phyloP scores from a whole-genome alignment of 1,139 yeast species.

The Pichia kudriavzevii region DNA sequence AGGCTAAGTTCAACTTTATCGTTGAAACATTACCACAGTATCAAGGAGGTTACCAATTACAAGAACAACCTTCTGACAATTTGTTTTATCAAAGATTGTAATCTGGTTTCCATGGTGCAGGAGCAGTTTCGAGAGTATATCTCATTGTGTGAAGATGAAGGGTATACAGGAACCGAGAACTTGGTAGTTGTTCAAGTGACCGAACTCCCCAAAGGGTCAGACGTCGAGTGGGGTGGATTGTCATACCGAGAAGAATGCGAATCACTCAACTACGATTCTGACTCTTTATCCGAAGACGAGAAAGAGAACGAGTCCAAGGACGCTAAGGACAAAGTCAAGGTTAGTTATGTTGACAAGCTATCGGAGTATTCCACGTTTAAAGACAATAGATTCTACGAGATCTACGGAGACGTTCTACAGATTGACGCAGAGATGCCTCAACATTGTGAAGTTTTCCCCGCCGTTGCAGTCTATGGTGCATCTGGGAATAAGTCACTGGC shows the following conservation, averaged over 20 bases:
- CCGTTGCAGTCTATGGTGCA: slow-evolving; percentile 1
- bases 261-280: slow-evolving; percentile 11
- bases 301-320: background rate
- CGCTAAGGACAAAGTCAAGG: slow-evolving; percentile 2
- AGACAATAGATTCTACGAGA: background rate
- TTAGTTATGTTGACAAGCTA: slow-evolving; percentile 7
- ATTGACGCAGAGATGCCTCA: too few relatives aligned
- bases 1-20: slow-evolving; percentile 44
- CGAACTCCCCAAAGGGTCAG: slow-evolving; percentile 61
- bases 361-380: background rate
- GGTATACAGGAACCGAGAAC: slow-evolving; percentile 21
- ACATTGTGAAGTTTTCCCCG: slow-evolving; percentile 9
- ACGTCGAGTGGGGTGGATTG: slow-evolving; percentile 73
- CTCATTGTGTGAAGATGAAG: slow-evolving; percentile 19
- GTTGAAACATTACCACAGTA: slow-evolving; percentile 66
- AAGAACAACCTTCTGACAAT: slow-evolving; percentile 38
- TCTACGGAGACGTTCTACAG: too few relatives aligned
- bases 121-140: slow-evolving; percentile 36
- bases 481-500: slow-evolving; percentile 1
- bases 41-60: slow-evolving; percentile 48
- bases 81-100: slow-evolving; percentile 43
- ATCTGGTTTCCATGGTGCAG: slow-evolving; percentile 29
- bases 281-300: slow-evolving; percentile 9
- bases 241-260: slow-evolving; percentile 30
- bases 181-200: slow-evolving; percentile 52